phyloP scores from a whole-genome alignment of 2,329 filamentous ascomycete species.

The Lachnum nothofagi region DNA sequence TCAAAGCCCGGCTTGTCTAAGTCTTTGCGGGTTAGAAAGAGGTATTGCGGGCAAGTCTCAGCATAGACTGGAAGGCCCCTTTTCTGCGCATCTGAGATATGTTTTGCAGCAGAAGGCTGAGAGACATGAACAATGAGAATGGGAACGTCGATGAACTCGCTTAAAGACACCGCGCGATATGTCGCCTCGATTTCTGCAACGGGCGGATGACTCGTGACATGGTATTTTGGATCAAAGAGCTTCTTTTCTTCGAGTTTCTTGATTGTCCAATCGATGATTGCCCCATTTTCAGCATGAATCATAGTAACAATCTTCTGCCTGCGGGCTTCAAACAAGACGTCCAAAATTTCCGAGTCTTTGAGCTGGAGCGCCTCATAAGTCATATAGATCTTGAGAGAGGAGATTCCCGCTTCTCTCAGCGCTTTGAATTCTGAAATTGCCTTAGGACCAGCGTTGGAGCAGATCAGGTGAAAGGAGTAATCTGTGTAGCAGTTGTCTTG shows the following conservation, averaged over 20 bases:
- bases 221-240: slow-evolving; percentile 47
- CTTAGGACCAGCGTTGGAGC: slow-evolving; percentile 37
- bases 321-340: slow-evolving; percentile 39
- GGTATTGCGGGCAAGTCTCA: slow-evolving; percentile 53
- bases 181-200: slow-evolving; percentile 49
- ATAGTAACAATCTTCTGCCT: slow-evolving; percentile 48
- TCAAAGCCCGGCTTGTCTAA: slow-evolving; percentile 48
- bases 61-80: slow-evolving; percentile 46
- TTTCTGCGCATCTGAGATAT: slow-evolving; percentile 45
- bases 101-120: slow-evolving; percentile 40
- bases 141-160: slow-evolving; percentile 46
- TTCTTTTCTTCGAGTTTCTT: slow-evolving; percentile 45
- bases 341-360: slow-evolving; percentile 37
- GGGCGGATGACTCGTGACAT: slow-evolving; percentile 44
- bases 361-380: slow-evolving; percentile 40
- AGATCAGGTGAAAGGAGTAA: slow-evolving; percentile 45
- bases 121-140: slow-evolving; percentile 51
- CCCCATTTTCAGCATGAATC: slow-evolving; percentile 51
- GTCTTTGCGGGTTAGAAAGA: slow-evolving; percentile 48
- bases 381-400: slow-evolving; percentile 42
- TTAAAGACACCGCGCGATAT: slow-evolving; percentile 47
- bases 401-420: slow-evolving; percentile 36
- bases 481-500: slow-evolving; percentile 43
- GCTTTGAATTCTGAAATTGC: slow-evolving; percentile 33
- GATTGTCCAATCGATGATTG: slow-evolving; percentile 51